These are phyloP conservation scores for Aaosphaeria arxii DNA, from an alignment of 2,329 filamentous ascomycete species.

Conservation along the genomic window DNA sequence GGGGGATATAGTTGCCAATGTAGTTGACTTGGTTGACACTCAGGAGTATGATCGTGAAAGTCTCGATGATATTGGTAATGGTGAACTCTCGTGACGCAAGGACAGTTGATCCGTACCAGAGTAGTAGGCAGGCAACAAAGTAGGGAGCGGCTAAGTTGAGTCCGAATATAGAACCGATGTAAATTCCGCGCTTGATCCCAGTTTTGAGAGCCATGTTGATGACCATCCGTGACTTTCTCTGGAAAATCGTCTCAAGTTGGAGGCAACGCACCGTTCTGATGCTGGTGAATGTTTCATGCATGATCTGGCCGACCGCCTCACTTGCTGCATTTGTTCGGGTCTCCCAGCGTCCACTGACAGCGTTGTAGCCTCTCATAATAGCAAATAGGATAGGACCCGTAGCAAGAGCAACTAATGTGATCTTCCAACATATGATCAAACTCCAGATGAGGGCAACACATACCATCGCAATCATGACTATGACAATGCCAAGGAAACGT, in stretches of 20 bases:
- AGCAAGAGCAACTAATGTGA: conserved; percentile 73
- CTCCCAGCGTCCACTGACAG: conserved; percentile 71
- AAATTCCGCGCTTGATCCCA: conserved; percentile 64
- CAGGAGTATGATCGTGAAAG: conserved; percentile 82
- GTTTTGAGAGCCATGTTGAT: conserved; percentile 53
- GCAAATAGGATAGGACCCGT: conserved; percentile 65
- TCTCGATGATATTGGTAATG: conserved; percentile 63
- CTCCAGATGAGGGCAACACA: conserved; percentile 71
- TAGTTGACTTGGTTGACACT: conserved; percentile 70
- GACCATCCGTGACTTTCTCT: conserved; percentile 57
- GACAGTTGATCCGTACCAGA: conserved; percentile 75
- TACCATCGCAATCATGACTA: conserved; percentile 67
- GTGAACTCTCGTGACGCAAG: conserved; percentile 51
- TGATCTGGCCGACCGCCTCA: conserved; percentile 58
- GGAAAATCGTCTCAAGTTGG: conserved; percentile 71
- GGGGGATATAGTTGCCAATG: conserved; percentile 73
- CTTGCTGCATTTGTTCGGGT: conserved; percentile 61
- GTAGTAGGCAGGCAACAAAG: conserved; percentile 74
- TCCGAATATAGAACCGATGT: conserved; percentile 70
- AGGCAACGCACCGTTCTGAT: conserved; percentile 76
- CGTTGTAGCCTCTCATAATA: conserved; percentile 64
- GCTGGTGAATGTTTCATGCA: conserved; percentile 74
- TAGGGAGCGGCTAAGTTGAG: conserved; percentile 70
- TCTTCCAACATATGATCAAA: conserved; percentile 70
- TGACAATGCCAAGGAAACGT: conserved; percentile 68